These are phyloP conservation scores for Phytophthora brassicae DNA, from an alignment of 352 stramenopile species.

Conservation along the genomic window DNA sequence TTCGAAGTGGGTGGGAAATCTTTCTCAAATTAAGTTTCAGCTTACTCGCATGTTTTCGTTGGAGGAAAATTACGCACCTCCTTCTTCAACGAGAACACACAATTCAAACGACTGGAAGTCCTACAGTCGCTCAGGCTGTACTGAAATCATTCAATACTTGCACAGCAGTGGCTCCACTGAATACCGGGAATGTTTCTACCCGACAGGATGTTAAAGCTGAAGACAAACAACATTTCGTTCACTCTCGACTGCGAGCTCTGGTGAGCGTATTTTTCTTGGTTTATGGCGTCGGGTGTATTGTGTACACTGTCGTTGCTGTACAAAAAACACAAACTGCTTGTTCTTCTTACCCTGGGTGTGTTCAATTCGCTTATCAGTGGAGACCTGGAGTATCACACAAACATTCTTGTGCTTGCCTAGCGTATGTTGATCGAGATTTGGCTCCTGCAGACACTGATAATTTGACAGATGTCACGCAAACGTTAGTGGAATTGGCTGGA, in stretches of 20 bases:
- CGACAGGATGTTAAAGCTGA: background rate
- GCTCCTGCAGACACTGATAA: slow-evolving; percentile 13
- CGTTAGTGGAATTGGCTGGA: slow-evolving; percentile 17
- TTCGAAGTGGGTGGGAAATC: slow-evolving; percentile 15
- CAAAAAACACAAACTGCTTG: slow-evolving; percentile 8
- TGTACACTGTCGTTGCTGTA: slow-evolving; percentile 24
- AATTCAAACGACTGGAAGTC: background rate
- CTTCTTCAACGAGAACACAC: slow-evolving; percentile 14
- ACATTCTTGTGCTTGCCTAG: slow-evolving; percentile 22
- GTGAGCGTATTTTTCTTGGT: slow-evolving; percentile 30
- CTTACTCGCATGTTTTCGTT: slow-evolving; percentile 33
- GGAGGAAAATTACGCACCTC: slow-evolving; percentile 25
- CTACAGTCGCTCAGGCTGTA: background rate
- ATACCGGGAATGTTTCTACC: background rate
- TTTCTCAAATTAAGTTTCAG: slow-evolving; percentile 40
- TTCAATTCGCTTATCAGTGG: slow-evolving; percentile 17
- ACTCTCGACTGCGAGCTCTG: slow-evolving; percentile 15
- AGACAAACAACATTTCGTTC: background rate
- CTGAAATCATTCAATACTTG: background rate
- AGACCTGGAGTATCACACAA: slow-evolving; percentile 5
- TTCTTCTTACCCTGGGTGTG: slow-evolving; percentile 13
- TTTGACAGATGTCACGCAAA: slow-evolving; percentile 22
- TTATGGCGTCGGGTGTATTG: slow-evolving; percentile 26
- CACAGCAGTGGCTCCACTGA: slow-evolving; percentile 14
- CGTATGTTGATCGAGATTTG: slow-evolving; percentile 34